phyloP scores from a whole-genome alignment of 495 filamentous ascomycete genomes.

The Penicillium coprophilum region DNA sequence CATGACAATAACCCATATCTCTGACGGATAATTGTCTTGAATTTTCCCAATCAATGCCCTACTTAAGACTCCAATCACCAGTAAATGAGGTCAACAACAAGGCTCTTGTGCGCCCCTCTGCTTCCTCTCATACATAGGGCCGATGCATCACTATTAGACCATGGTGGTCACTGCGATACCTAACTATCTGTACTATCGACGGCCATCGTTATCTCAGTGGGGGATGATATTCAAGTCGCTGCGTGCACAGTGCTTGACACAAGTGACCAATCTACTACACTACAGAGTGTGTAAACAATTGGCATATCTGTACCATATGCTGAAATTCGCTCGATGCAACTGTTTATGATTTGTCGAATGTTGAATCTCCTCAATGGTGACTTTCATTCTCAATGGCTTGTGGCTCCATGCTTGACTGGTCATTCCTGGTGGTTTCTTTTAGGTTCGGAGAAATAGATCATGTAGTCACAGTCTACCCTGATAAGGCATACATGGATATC shows the following conservation, averaged over 20 bases:
- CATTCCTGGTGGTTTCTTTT: not conserved
- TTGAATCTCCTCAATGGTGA: not conserved
- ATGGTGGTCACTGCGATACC: not conserved
- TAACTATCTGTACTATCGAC: not conserved
- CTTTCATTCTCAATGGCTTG: not conserved
- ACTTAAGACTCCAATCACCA: not conserved
- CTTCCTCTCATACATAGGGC: not conserved
- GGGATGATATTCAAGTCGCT: not conserved
- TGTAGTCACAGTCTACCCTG: not conserved
- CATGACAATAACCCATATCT: not conserved
- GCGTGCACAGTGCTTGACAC: not conserved
- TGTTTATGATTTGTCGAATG: not conserved
- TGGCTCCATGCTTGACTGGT: not conserved
- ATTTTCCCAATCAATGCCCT: not conserved
- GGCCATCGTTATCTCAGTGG: not conserved
- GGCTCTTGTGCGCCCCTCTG: not conserved
- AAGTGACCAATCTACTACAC: not conserved
- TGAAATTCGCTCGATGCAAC: not conserved
- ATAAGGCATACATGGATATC: not conserved
- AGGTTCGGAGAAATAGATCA: not conserved
- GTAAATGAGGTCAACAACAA: not conserved
- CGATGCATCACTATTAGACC: not conserved
- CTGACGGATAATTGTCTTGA: not conserved
- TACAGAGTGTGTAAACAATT: not conserved
- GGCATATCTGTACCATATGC: not conserved